phyloP scores from a whole-genome alignment of 768 basidiomycete species.

The Myochromella boudieri region DNA sequence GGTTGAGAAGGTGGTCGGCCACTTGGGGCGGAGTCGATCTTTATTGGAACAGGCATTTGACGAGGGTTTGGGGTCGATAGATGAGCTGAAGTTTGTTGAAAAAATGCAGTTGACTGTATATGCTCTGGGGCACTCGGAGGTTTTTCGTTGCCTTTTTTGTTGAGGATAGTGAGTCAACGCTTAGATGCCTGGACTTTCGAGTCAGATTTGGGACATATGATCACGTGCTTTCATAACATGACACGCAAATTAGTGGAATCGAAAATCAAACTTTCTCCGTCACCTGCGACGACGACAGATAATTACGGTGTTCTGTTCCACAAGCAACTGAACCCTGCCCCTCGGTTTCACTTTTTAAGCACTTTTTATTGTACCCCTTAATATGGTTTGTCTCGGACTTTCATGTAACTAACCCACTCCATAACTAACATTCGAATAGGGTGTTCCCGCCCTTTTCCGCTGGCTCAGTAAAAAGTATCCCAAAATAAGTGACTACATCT shows the following conservation, averaged over 20 bases:
- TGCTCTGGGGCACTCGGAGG: no score
- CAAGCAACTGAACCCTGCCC: neutral
- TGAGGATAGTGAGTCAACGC: no score
- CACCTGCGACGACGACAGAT: constrained; percentile 6
- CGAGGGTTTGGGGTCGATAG: neutral
- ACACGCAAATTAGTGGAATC: constrained; percentile 6
- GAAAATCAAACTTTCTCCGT: neutral
- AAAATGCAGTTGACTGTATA: neutral
- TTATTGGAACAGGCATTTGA: constrained; percentile 34
- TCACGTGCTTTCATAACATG: constrained; percentile 16
- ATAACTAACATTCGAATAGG: constrained; percentile 44
- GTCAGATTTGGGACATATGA: constrained; percentile 15
- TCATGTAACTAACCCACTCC: neutral
- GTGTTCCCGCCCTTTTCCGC: constrained; percentile 96
- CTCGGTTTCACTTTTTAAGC: constrained; percentile 2
- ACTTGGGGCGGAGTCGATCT: constrained; percentile 15
- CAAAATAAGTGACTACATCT: constrained; percentile 73
- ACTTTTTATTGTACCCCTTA: neutral
- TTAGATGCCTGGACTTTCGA: constrained; percentile 8
- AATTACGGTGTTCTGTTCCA: neutral
- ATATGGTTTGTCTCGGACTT: constrained; percentile 5
- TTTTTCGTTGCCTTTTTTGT: no score
- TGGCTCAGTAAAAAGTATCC: constrained; percentile 99
- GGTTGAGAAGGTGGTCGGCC: constrained; percentile 18
- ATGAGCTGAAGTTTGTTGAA: neutral